Base-by-base conservation (phyloP, 83 land plant genomes). In the Thuja plicata region DNA sequence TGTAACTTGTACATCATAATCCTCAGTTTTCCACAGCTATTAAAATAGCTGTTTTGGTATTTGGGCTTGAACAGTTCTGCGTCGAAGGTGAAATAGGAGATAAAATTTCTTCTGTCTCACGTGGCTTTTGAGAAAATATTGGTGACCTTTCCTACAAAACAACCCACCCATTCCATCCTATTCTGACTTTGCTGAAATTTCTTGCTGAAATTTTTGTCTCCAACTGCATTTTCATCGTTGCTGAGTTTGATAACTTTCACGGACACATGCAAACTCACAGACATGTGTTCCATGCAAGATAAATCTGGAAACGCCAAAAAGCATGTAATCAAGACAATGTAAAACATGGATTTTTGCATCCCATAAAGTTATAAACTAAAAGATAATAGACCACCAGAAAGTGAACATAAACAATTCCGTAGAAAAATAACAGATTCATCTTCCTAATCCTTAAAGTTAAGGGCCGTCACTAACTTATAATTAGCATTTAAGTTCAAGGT, bases 291-390 rank as follows among this genome's bases (percentile, higher is more conserved):
- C 79, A 34, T 76, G 79, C 79, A 76, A 13, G 38, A 38, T 76
- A 37, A 76, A 76, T 76, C 79, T 76, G 79, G 79, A 76, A 76
- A 76, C 35, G 40, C 40, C 79, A 43, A 34, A 76, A 76, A 76
- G 38, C 17, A 76, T 34, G 79, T 76, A 40, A 76, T 34, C 79
- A 76, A 76, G 35, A 55, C 16, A 55, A 55, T 16, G 79, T 76
- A 34, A 38, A 76, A 34, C 0, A 76, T 76, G 79, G 38, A 76
- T 12, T 76, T 76, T 76, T 76, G 79, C 79, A 35, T 76, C 79
- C 16, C 79, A 35, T 76, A 3, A 5, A 9, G 40, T 4, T 40
- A 35, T 76, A 3, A 5, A 9, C 79, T 4, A 76, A 37, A 76
- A 76, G 38, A 9, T 24, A 30, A 76, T 76, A 76, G 5, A 34